Base-by-base conservation (phyloP, 345 rosid genomes). In the Arabis hirsuta region DNA sequence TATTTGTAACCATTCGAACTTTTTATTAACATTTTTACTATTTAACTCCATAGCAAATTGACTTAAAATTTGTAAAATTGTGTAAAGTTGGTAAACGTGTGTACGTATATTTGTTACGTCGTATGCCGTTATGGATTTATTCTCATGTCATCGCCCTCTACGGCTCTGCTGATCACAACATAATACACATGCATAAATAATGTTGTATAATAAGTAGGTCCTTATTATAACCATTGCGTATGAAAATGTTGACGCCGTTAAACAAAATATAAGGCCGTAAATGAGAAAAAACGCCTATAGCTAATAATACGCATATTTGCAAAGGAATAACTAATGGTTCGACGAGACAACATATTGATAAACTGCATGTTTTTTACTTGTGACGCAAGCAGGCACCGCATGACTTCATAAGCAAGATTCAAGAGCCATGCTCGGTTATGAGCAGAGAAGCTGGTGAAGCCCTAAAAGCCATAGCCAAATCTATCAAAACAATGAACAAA, bases 371-470 rank as follows among this genome's bases (percentile, higher is more conserved):
- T 16, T 27, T 11, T 51, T 11, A 19, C 39, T 20, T 62, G 76
- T 43, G 52, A 50, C 16, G 38, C 8, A n/a, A 47, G 81, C 84
- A 92, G 98, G 75, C 77, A 52, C 61, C 96, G 13, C 31, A 26
- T 65, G 85, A 81, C 71, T 75, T 90, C 65, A 34, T 63, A 44
- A 71, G 55, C 41, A 50, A 67, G 72, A 80, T 89, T 52, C 70
- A 83, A 74, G 89, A 80, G 13, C 56, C 84, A 55, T 82, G 90
- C 73, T 66, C 65, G 19, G 68, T 41, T 8, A 72, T 84, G 60
- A 84, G 87, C 73, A 24, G 20, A 43, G 96, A 84, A 83, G 67
- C 81, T 36, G 69, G 94, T 6, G 84, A 73, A 68, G 86, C 94
- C 51, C 45, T 93, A 67, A 82, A 79, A 78, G 82, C 80, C 47